These are phyloP conservation scores for Cladosporium sp. DNA, from an alignment of 2,329 filamentous ascomycete species.

Conservation along the genomic window DNA sequence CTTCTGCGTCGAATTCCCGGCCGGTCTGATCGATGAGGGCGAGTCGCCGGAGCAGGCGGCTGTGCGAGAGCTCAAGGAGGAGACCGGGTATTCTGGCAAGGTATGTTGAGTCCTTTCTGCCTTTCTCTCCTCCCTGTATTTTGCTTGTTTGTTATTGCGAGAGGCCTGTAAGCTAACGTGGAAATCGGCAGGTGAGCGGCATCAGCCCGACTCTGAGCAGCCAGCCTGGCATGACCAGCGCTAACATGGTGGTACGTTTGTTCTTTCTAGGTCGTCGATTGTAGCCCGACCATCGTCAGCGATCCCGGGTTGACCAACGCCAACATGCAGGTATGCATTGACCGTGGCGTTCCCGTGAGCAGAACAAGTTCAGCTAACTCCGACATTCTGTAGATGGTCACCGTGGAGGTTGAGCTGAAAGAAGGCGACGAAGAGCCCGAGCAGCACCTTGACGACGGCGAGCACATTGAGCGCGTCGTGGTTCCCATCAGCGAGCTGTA, in stretches of 20 bases:
- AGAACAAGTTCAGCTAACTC: neutral
- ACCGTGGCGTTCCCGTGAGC: neutral
- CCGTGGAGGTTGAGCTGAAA: slow-evolving; percentile 57
- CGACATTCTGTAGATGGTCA: slow-evolving; percentile 45
- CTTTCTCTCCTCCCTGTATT: slow-evolving; percentile 1
- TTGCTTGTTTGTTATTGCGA: neutral
- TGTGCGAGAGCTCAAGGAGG: slow-evolving; percentile 60
- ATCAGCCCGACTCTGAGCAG: slow-evolving; percentile 62
- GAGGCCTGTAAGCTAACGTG: neutral
- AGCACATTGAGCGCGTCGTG: slow-evolving; percentile 61
- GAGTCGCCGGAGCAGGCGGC: slow-evolving; percentile 58
- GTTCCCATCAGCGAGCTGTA: slow-evolving; percentile 59
- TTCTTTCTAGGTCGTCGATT: slow-evolving; percentile 41
- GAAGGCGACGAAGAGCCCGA: slow-evolving; percentile 55
- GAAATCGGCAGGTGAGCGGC: slow-evolving; percentile 37
- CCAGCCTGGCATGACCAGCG: slow-evolving; percentile 51
- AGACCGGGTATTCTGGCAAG: slow-evolving; percentile 62
- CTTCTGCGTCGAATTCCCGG: slow-evolving; percentile 60
- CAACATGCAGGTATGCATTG: slow-evolving; percentile 53
- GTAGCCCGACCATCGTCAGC: slow-evolving; percentile 67
- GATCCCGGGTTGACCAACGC: slow-evolving; percentile 63
- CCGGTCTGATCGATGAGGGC: slow-evolving; percentile 59
- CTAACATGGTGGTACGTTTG: slow-evolving; percentile 29
- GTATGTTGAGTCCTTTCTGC: slow-evolving; percentile 25
- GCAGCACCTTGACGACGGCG: slow-evolving; percentile 61